A percentile compares a stretch with the other conserved stretches of the same genome.
Conservation (phyloP, 352 stramenopile genomes). For the Phytophthora sojae region DNA sequence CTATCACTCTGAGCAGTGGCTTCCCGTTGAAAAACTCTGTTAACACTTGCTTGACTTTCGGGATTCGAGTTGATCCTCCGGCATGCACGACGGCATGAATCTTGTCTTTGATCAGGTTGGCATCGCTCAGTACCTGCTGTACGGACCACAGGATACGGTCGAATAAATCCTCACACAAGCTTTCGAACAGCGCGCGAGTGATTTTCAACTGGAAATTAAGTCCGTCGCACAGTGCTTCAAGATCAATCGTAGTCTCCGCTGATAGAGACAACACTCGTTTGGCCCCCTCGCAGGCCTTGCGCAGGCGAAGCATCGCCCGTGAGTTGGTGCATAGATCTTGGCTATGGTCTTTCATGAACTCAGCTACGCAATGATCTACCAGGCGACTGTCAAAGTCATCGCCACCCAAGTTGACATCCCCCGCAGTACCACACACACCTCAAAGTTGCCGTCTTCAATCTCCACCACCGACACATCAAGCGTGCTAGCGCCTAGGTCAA, state of each 20-base stretch:
- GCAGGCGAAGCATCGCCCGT: not conserved
- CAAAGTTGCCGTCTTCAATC: not conserved
- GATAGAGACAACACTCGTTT: not conserved
- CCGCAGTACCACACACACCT: not conserved
- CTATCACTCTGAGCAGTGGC: not conserved
- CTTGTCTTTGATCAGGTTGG: slow-evolving; percentile 1
- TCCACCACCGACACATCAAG: slow-evolving; percentile 1
- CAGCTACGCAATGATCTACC: not conserved
- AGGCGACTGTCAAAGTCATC: not conserved
- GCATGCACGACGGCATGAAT: not conserved
- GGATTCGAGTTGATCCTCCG: not conserved
- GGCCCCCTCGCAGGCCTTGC: not conserved
- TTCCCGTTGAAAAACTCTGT: not conserved
- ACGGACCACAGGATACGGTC: not conserved
- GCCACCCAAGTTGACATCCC: not conserved
- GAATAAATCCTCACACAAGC: not conserved
- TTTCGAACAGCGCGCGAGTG: not conserved
- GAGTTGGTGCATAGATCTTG: not conserved
- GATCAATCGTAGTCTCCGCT: not conserved
- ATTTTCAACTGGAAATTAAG: not conserved
- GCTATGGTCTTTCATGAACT: not conserved
- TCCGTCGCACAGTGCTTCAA: not conserved
- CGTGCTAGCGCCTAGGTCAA: not conserved
- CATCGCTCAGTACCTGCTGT: not conserved
- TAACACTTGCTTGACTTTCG: not conserved